Evolutionary conservation across 2,329 filamentous ascomycete genomes (phyloP), one percentile per base, ranked within the genome.

Genomic region (Fusarium albosuccineum): DNA sequence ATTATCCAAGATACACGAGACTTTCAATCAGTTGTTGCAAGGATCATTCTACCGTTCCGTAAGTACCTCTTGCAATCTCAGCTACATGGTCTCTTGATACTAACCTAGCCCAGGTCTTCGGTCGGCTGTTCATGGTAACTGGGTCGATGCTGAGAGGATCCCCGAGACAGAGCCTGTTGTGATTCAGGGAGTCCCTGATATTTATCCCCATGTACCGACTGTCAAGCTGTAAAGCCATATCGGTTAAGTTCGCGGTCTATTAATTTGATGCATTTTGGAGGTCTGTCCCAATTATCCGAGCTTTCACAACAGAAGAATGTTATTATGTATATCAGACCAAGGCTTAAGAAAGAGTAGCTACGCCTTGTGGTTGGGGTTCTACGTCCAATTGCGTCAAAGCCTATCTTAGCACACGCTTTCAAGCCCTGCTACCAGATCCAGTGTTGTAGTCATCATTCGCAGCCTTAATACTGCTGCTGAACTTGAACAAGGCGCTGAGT

Each of bases 401-500:
- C n/a, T n/a, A n/a, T n/a, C n/a, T n/a, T n/a, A n/a, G n/a, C n/a
- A n/a, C n/a, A n/a, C n/a, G n/a, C n/a, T n/a, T n/a, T n/a, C n/a
- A n/a, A n/a, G n/a, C n/a, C n/a, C n/a, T n/a, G n/a, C n/a, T n/a
- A n/a, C n/a, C n/a, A n/a, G n/a, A n/a, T n/a, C n/a, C n/a, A n/a
- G n/a, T n/a, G n/a, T n/a, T n/a, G n/a, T n/a, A n/a, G n/a, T n/a
- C n/a, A n/a, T n/a, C n/a, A n/a, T n/a, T n/a, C n/a, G n/a, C n/a
- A n/a, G n/a, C 22, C 22, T 4, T 22, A 22, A 22, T 1, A 49
- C 9, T 49, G 14, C 14, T 27, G 9, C 45, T 49, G 29, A 11
- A 37, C 49, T 10, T 40, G 17, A 0, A 59, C 26, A 16, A 53
- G 30, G 8, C 57, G 50, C 22, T 60, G 57, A 10, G 57, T 60